phyloP scores from a whole-genome alignment of 179 eudicot species.

The Amaranthus tricolor region DNA sequence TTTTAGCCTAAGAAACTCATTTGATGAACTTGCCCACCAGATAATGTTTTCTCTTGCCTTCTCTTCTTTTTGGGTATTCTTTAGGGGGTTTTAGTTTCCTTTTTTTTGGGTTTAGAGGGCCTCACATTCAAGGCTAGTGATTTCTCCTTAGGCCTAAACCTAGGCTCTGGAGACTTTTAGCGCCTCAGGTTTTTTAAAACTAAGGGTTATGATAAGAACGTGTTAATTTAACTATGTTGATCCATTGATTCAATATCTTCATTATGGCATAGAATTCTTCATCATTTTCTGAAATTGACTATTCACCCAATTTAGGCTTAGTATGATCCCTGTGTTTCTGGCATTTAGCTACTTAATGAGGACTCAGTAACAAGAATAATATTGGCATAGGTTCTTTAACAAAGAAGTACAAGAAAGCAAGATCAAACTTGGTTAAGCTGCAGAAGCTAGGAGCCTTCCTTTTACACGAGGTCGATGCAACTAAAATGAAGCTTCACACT shows the following conservation, averaged over 20 bases:
- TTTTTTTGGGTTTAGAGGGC: too few species aligned
- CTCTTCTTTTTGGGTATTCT: too few species aligned
- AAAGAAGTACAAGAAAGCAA: constrained; percentile 51
- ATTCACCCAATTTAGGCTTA: background rate
- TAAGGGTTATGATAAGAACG: background rate
- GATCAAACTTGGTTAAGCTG: constrained; percentile 36
- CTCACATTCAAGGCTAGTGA: too few species aligned
- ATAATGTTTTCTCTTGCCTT: too few species aligned
- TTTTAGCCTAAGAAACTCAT: too few species aligned
- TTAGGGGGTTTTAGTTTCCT: too few species aligned
- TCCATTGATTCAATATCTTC: background rate
- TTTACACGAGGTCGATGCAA: constrained; percentile 60
- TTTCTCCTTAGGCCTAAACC: too few species aligned
- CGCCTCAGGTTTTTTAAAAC: too few species aligned
- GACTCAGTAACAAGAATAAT: background rate
- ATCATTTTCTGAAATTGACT: background rate
- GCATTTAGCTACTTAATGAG: background rate
- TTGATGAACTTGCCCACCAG: too few species aligned
- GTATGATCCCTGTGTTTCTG: background rate
- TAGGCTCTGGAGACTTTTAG: too few species aligned
- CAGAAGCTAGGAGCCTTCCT: constrained; percentile 35
- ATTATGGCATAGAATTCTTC: background rate
- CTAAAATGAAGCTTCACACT: constrained; percentile 41
- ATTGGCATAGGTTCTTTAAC: constrained; percentile 33
- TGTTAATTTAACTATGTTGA: background rate